Evolutionary conservation across 371 early-diverging fungal genomes (phyloP).

Genomic region (Mortierella sp.): DNA sequence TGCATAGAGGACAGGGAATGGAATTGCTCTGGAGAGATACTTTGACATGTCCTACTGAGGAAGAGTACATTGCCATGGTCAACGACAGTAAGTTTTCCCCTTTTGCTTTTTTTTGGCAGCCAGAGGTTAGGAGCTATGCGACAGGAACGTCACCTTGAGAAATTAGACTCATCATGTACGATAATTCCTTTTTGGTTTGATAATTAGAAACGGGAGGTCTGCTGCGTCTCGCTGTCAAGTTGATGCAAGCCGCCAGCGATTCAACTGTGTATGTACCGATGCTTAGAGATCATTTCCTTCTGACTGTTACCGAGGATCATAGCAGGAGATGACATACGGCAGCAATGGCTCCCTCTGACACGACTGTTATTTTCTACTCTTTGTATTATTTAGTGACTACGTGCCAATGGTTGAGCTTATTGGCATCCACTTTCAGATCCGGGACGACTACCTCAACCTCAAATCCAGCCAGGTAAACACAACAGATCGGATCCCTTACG

Average conservation of each 20-base stretch:
- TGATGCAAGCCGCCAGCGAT: slow-evolving; percentile 86
- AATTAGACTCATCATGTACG: background rate
- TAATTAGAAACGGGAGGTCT: slow-evolving; percentile 93
- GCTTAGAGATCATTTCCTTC: background rate
- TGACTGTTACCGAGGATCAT: background rate
- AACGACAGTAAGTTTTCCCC: slow-evolving; percentile 81
- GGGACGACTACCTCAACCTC: slow-evolving; percentile 97
- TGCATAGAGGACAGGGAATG: slow-evolving; percentile 97
- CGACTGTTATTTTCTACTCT: background rate
- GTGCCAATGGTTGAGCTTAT: slow-evolving; percentile 87
- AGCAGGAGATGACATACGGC: background rate
- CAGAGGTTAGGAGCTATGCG: slow-evolving; percentile 31
- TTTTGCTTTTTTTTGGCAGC: slow-evolving; percentile 72
- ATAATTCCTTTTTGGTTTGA: background rate
- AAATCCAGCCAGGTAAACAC: slow-evolving; percentile 79
- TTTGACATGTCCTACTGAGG: slow-evolving; percentile 86
- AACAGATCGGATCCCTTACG: background rate
- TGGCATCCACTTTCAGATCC: slow-evolving; percentile 95
- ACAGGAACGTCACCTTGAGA: background rate
- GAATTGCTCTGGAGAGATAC: slow-evolving; percentile 93
- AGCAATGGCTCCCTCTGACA: background rate
- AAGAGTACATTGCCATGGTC: slow-evolving; percentile 93
- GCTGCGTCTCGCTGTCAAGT: slow-evolving; percentile 91
- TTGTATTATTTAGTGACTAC: slow-evolving; percentile 67
- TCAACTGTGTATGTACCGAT: slow-evolving; percentile 63